These are phyloP conservation scores for Peniophora sp. DNA, from an alignment of 1,284 basidiomycete species.

Conservation along the genomic window DNA sequence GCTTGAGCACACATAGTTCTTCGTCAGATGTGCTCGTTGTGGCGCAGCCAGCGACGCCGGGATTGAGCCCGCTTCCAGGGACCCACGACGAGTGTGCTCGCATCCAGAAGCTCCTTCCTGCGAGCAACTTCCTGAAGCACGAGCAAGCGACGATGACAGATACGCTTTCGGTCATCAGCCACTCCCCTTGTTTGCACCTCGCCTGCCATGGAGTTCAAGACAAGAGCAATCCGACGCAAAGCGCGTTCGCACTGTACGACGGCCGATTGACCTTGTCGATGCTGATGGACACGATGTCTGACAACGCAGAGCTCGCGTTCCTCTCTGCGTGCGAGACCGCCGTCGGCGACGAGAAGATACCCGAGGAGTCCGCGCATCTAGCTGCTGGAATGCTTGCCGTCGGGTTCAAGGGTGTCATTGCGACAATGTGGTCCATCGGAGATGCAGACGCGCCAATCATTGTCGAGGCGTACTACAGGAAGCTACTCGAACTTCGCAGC, in stretches of 20 bases:
- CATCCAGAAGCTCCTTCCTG: neutral
- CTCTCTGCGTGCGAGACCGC: constrained; percentile 17
- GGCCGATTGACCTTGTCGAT: neutral
- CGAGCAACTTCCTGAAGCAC: constrained; percentile 9
- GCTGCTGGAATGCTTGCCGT: constrained; percentile 17
- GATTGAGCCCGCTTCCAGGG: neutral
- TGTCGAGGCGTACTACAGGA: constrained; percentile 7
- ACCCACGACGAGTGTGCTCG: neutral
- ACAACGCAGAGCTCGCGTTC: neutral
- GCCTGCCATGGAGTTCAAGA: neutral
- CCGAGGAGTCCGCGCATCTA: constrained; percentile 11
- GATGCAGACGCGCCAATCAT: constrained; percentile 9
- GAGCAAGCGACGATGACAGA: neutral
- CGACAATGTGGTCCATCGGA: constrained; percentile 18
- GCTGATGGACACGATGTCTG: neutral
- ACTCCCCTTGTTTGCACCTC: neutral
- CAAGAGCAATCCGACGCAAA: neutral
- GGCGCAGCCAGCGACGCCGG: neutral
- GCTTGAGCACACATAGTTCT: neutral
- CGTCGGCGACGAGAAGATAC: neutral
- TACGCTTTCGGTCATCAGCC: neutral
- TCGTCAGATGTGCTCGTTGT: neutral
- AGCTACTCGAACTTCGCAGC: neutral
- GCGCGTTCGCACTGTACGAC: constrained; percentile 1
- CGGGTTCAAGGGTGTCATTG: constrained; percentile 15